A percentile compares a stretch with the other conserved stretches of the same genome.
Conservation (phyloP, 805 yeast genomes). For the Candida nanaspora region DNA sequence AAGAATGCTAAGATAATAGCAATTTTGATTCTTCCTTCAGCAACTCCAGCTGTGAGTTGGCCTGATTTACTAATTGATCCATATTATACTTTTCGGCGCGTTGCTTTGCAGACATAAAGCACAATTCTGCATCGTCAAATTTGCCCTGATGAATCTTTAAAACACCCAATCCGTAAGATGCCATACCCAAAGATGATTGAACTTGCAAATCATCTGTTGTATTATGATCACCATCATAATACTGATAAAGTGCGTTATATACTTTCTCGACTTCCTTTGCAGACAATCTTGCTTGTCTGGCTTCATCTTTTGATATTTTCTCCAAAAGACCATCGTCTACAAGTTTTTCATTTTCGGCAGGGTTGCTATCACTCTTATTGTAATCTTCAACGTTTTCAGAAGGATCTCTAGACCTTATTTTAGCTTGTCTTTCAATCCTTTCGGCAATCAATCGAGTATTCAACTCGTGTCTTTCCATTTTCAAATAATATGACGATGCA, state of each 20-base stretch:
- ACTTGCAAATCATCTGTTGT: constrained; percentile 1
- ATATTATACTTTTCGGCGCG: constrained; percentile 63
- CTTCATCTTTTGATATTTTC: neutral
- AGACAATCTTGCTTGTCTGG: neutral
- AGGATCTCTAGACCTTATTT: constrained; percentile 1
- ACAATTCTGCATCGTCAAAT: constrained; percentile 48
- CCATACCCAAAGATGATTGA: constrained; percentile 45
- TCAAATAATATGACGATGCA: constrained; percentile 20
- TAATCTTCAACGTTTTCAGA: too few species aligned
- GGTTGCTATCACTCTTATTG: too few species aligned
- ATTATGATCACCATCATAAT: constrained; percentile 1
- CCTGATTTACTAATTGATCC: constrained; percentile 51
- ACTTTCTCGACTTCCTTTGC: constrained; percentile 8
- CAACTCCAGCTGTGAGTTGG: constrained; percentile 45
- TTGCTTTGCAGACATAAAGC: too few species aligned
- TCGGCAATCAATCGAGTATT: neutral
- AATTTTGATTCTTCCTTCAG: too few species aligned
- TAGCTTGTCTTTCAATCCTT: constrained; percentile 2
- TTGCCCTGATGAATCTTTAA: constrained; percentile 55
- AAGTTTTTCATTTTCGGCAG: constrained; percentile 6
- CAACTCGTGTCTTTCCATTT: constrained; percentile 12
- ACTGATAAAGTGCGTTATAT: constrained; percentile 9
- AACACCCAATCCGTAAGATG: constrained; percentile 84
- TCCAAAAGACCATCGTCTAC: constrained; percentile 1
- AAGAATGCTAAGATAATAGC: too few species aligned